These are phyloP conservation scores for Bretschneidera sinensis DNA, from an alignment of 345 rosid species.

Conservation along the genomic window DNA sequence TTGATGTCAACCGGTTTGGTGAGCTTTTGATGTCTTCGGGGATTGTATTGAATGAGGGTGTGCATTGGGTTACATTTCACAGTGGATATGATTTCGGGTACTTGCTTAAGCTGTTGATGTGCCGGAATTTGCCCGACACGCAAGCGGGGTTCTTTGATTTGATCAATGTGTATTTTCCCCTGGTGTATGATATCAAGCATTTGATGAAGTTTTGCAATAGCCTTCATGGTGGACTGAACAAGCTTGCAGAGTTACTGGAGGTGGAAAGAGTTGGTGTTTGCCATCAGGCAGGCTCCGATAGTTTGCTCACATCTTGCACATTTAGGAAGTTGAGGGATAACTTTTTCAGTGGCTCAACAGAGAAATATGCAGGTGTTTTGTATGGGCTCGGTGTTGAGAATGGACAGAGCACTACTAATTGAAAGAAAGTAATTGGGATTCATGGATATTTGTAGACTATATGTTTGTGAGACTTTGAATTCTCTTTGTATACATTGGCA, in stretches of 20 bases:
- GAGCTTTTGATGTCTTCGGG: conserved; percentile 92
- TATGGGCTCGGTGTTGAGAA: conserved; percentile 87
- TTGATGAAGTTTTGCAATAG: conserved; percentile 89
- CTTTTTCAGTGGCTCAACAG: conserved; percentile 61
- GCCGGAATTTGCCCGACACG: conserved; percentile 51
- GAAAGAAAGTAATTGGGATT: conserved; percentile 32
- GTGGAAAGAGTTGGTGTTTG: conserved; percentile 77
- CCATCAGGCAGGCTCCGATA: conserved; percentile 93
- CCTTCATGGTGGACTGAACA: conserved; percentile 84
- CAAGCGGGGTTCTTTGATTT: conserved; percentile 67
- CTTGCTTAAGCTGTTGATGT: conserved; percentile 69
- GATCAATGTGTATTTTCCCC: conserved; percentile 55
- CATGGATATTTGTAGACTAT: conserved; percentile 57
- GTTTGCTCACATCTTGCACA: conserved; percentile 81
- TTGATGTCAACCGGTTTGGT: conserved; percentile 69
- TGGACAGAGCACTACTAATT: conserved; percentile 55
- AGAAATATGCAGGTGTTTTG: conserved; percentile 79
- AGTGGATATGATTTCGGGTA: conserved; percentile 90
- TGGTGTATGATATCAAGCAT: conserved; percentile 81
- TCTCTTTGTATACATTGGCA: conserved; percentile 60
- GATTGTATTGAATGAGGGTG: conserved; percentile 62
- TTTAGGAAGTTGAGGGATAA: conserved; percentile 82
- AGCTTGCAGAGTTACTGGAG: conserved; percentile 82
- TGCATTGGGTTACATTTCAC: conserved; percentile 80
- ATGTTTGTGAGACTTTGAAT: conserved; percentile 46